phyloP scores from a whole-genome alignment of 768 basidiomycete species.

The Leccinum sublutescens region DNA sequence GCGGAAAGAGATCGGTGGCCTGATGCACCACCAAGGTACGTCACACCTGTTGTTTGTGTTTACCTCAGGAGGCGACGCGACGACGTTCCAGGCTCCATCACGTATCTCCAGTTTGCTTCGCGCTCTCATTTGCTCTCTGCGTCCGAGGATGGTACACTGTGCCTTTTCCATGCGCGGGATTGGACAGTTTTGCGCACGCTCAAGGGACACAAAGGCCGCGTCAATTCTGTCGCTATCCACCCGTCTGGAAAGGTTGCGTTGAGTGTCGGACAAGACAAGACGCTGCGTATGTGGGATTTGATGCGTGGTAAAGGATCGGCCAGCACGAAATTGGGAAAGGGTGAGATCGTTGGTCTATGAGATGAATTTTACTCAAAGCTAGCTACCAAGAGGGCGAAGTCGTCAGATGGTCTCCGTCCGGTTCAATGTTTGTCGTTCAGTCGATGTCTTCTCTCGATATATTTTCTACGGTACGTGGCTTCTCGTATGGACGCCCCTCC shows the following conservation, averaged over 20 bases:
- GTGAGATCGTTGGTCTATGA: conserved; percentile 37
- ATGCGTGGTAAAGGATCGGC: conserved; percentile 92
- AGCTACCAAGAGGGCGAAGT: conserved; percentile 74
- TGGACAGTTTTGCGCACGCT: conserved; percentile 87
- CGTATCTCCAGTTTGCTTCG: conserved; percentile 81
- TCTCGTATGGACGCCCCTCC: background rate
- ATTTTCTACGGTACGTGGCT: conserved; percentile 64
- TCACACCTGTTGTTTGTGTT: background rate
- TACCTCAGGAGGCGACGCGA: background rate
- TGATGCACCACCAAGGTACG: conserved; percentile 93
- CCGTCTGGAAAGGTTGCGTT: conserved; percentile 90
- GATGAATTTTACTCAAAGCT: background rate
- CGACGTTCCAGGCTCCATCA: conserved; percentile 74
- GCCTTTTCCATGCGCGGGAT: conserved; percentile 89
- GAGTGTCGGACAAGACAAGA: conserved; percentile 87
- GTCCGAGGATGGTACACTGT: conserved; percentile 89
- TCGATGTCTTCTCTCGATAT: conserved; percentile 73
- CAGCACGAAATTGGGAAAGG: conserved; percentile 86
- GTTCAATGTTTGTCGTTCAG: conserved; percentile 79
- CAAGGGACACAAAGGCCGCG: conserved; percentile 91
- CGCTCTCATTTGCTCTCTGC: conserved; percentile 88
- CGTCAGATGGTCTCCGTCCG: conserved; percentile 84
- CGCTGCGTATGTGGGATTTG: conserved; percentile 97
- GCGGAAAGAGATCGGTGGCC: conserved; percentile 89
- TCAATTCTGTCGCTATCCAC: conserved; percentile 89